Base-by-base conservation (phyloP, 257 asterid genomes). In the Plectranthus barbatus region DNA sequence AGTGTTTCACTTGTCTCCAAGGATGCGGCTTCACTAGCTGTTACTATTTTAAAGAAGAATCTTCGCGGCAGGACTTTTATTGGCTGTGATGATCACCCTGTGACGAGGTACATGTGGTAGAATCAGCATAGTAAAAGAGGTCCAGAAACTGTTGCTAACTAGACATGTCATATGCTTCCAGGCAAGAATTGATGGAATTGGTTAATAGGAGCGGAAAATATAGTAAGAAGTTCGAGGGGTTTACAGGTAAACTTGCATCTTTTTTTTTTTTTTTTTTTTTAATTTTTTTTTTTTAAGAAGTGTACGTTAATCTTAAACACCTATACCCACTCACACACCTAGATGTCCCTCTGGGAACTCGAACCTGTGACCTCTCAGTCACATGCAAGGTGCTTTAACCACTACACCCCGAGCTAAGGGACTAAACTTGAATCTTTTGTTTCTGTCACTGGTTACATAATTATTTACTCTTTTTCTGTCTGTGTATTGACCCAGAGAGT, bases 21-120 rank as follows among this genome's bases (percentile, higher is more conserved):
- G 96, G 96, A 91, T 81, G 96, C 98, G 46, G 98, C 96, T 74
- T 86, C 86, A 12, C 84, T 91, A 56, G 78, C 96, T 34, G 63
- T 81, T 37, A 53, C 82, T 72, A 84, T 88, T 72, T 74, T 91
- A 72, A 77, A 79, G 77, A 86, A 81, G 95, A 84, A 81, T 65
- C 77, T 72, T 0, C 81, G 80, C 33, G 72, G 86, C 67, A 82
- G 64, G 62, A 81, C 80, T 78, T 81, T 88, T 70, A 82, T 88
- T 56, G 98, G 98, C 48, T 88, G 95, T 67, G 96, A 91, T 72
- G 88, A 88, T 73, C 91, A 88, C 74, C 94, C 95, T 0, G 12
- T 91, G 60, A 80, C 95, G 80, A 81, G 98, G 98, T 91, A 13
- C 19, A 12, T 26, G 51, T 52, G 19, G 31, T 18, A 11, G 20